A percentile compares a stretch with the other conserved stretches of the same genome.
These are phyloP conservation scores for Penicillium rolfsii DNA, from an alignment of 2,329 filamentous ascomycete species.

Conservation along the genomic window DNA sequence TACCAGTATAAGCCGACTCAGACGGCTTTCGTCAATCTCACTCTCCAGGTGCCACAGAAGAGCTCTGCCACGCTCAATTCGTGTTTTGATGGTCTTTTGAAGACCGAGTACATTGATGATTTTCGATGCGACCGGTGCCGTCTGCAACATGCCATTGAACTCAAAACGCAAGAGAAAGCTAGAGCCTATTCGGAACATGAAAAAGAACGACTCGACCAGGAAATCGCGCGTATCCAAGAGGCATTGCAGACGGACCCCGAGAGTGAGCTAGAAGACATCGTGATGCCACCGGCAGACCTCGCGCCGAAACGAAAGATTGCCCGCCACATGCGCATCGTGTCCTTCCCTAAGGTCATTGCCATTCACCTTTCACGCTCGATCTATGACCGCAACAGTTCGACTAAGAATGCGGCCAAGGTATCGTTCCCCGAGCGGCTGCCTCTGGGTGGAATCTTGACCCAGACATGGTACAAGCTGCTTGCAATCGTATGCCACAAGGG, in stretches of 20 bases:
- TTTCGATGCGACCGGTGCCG: conserved; percentile 95
- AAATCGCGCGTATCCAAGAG: conserved; percentile 67
- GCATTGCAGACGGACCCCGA: conserved; percentile 84
- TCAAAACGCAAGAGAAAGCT: conserved; percentile 63
- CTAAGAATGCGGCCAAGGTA: conserved; percentile 94
- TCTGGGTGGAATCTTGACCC: conserved; percentile 76
- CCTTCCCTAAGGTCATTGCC: conserved; percentile 86
- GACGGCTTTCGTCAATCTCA: conserved; percentile 89
- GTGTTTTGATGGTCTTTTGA: conserved; percentile 93
- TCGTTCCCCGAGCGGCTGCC: conserved; percentile 85
- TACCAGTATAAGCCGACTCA: conserved; percentile 84
- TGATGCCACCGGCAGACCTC: conserved; percentile 71
- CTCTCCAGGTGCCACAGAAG: conserved; percentile 84
- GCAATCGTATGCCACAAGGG: conserved; percentile 93
- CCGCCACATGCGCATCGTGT: conserved; percentile 82
- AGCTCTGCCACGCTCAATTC: conserved; percentile 78
- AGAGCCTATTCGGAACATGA: conserved; percentile 59
- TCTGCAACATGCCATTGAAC: conserved; percentile 74
- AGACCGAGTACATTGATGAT: conserved; percentile 94
- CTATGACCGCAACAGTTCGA: conserved; percentile 77
- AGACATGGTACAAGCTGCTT: conserved; percentile 80
- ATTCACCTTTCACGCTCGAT: conserved; percentile 93
- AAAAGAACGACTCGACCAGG: conserved; percentile 56
- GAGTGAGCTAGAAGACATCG: conserved; percentile 69
- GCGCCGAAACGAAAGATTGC: conserved; percentile 84